Evolutionary conservation across 257 asterid species (phyloP).

Genomic region (Primulina huaijiensis): DNA sequence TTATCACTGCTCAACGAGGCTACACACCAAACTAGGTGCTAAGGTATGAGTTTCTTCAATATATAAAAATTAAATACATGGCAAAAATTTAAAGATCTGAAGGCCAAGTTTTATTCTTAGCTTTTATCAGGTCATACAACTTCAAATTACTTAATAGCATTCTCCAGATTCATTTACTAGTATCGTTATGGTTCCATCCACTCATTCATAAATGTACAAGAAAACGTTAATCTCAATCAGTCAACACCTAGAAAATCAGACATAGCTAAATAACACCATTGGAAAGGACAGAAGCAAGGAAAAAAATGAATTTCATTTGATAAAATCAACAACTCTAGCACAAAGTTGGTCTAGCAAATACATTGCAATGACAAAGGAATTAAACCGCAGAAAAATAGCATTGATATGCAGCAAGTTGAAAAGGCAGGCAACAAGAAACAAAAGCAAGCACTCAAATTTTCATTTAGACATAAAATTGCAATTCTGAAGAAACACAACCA

Average conservation of each 20-base stretch:
- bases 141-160: background rate
- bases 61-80: background rate
- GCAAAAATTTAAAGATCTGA: background rate
- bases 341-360: conserved; percentile 4
- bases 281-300: background rate
- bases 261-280: background rate
- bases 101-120: background rate
- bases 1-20: conserved; percentile 9
- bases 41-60: conserved; percentile 3
- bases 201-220: background rate
- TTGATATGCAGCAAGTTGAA: background rate
- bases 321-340: conserved; percentile 4
- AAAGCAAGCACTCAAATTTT: conserved; percentile 8
- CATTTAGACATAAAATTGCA: background rate
- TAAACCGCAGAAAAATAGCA: conserved; percentile 1
- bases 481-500: background rate
- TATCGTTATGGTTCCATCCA: background rate
- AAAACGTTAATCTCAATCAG: conserved; percentile 3
- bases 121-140: background rate
- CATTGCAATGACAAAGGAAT: conserved; percentile 2
- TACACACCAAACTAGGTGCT: background rate
- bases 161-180: background rate
- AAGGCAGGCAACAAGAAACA: conserved; percentile 11
- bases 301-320: background rate
- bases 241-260: background rate